These are phyloP conservation scores for Pugionium dolabratum DNA, from an alignment of 345 rosid genomes.

Conservation along the genomic window DNA sequence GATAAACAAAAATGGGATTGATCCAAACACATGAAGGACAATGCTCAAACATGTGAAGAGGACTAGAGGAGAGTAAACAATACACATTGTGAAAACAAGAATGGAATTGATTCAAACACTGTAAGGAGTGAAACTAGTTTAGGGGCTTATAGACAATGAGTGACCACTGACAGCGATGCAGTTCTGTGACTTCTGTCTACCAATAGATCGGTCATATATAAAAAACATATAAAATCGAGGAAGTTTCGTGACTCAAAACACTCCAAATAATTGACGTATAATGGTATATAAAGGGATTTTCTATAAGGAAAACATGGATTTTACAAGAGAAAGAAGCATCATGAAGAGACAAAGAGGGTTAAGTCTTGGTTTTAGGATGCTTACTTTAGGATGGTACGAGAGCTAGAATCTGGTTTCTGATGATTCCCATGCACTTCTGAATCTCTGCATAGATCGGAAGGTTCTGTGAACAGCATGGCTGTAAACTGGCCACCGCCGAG, in stretches of 20 bases:
- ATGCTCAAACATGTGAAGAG: not conserved
- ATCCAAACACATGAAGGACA: not conserved
- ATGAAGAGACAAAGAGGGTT: slow-evolving; percentile 18
- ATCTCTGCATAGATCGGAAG: slow-evolving; percentile 78
- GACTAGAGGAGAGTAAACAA: not conserved
- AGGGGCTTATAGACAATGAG: slow-evolving; percentile 3
- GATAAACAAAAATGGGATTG: not conserved
- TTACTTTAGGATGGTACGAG: slow-evolving; percentile 53
- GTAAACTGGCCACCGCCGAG: slow-evolving; percentile 69
- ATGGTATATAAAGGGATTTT: slow-evolving; percentile 2
- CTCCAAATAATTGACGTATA: slow-evolving; percentile 36
- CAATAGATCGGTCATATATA: slow-evolving; percentile 5
- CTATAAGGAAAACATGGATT: slow-evolving; percentile 29
- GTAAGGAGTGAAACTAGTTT: slow-evolving; percentile 17
- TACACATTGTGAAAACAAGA: slow-evolving; percentile 6
- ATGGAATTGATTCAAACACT: slow-evolving; percentile 2
- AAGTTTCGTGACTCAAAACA: slow-evolving; percentile 12
- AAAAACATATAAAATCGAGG: not conserved
- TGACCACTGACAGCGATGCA: slow-evolving; percentile 9
- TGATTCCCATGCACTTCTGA: slow-evolving; percentile 85
- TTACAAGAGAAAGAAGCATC: slow-evolving; percentile 31
- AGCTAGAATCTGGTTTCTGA: slow-evolving; percentile 69
- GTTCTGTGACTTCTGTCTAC: slow-evolving; percentile 5
- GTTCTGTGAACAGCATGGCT: slow-evolving; percentile 75
- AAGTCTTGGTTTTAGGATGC: slow-evolving; percentile 30